phyloP scores from a whole-genome alignment of 352 stramenopile genomes.

The Globisporangium emineosum region DNA sequence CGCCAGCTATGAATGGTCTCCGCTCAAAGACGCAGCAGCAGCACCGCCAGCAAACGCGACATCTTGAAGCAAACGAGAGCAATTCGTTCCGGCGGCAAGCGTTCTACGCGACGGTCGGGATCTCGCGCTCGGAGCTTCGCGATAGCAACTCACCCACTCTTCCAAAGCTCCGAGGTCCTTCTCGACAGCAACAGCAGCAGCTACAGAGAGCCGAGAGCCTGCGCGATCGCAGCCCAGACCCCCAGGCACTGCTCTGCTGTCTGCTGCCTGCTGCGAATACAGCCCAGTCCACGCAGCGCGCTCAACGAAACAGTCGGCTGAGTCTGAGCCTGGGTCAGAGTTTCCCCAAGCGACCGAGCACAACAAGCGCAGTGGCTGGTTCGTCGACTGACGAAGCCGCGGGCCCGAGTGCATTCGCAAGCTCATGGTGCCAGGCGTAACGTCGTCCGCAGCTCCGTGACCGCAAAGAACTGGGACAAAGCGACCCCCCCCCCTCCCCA shows the following conservation, averaged over 20 bases:
- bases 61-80: neutral
- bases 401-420: neutral
- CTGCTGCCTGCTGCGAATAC: slow-evolving; percentile 20
- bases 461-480: neutral
- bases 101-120: neutral
- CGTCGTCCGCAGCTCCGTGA: neutral
- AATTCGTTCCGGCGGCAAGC: neutral
- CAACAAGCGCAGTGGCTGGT: neutral
- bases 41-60: neutral
- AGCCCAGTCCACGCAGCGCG: neutral
- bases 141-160: neutral
- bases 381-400: neutral
- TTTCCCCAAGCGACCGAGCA: neutral
- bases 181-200: neutral
- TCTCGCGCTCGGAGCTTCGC: neutral
- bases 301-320: neutral
- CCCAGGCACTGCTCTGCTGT: slow-evolving; percentile 25
- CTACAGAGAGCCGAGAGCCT: neutral
- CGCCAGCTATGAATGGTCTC: too few species aligned
- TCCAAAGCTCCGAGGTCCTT: neutral
- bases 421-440: neutral
- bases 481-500: too few species aligned
- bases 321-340: neutral
- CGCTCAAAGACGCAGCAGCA: neutral
- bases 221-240: neutral